Conservation (phyloP, 768 basidiomycete genomes). For the Cantharellus cinnabarinus region DNA sequence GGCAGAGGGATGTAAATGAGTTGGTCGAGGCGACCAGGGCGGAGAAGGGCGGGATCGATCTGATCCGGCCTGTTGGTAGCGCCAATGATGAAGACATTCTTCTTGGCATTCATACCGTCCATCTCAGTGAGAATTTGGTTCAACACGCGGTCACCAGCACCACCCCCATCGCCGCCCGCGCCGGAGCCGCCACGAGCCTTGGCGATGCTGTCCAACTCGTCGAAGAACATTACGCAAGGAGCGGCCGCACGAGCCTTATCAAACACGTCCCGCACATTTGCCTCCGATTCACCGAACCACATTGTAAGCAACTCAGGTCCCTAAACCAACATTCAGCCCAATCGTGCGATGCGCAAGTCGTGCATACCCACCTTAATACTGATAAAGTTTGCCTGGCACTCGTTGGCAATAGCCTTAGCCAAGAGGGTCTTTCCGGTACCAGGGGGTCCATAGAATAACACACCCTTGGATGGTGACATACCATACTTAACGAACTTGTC, state of each 20-base stretch:
- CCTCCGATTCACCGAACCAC: conserved; percentile 99
- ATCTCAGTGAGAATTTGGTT: conserved; percentile 96
- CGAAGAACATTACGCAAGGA: conserved; percentile 99
- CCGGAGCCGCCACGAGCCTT: conserved; percentile 86
- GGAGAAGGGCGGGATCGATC: conserved; percentile 79
- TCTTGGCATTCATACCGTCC: conserved; percentile 98
- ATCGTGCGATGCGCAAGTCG: neutral
- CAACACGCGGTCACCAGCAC: conserved; percentile 92
- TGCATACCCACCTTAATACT: conserved; percentile 59
- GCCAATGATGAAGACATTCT: conserved; percentile 97
- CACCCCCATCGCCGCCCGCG: conserved; percentile 66
- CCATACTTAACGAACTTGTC: conserved; percentile 99
- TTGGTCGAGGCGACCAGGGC: conserved; percentile 97
- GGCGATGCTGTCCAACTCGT: conserved; percentile 96
- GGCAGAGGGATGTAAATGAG: conserved; percentile 98
- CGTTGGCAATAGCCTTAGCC: conserved; percentile 97
- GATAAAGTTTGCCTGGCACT: conserved; percentile 99
- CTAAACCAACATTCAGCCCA: conserved; percentile 16
- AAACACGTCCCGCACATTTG: conserved; percentile 97
- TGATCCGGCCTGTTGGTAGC: conserved; percentile 95
- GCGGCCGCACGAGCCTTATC: conserved; percentile 99
- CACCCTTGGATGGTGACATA: conserved; percentile 99
- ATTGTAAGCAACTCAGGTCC: conserved; percentile 96
- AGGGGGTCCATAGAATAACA: conserved; percentile 97
- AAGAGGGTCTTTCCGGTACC: conserved; percentile 99